Conservation (phyloP, 441 rosid genomes). For the Flueggea neowawraea region DNA sequence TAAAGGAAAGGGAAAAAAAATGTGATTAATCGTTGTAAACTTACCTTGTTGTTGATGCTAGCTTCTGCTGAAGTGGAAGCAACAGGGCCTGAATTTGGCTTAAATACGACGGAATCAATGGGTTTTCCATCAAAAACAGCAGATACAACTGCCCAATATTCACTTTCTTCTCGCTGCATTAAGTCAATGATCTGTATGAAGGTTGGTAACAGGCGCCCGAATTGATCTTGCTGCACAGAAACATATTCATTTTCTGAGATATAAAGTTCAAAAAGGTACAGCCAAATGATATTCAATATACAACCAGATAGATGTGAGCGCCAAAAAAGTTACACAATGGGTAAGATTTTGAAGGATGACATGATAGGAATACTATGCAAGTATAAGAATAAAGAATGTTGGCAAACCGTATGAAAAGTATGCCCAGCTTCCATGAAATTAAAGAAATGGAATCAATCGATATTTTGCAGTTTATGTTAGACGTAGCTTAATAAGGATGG, state of each 20-base stretch:
- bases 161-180: conserved; percentile 59
- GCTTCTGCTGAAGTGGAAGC: conserved; percentile 43
- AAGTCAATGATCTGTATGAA: conserved; percentile 72
- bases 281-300: background rate
- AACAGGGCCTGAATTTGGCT: conserved; percentile 28
- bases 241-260: conserved; percentile 1
- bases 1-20: background rate
- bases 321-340: background rate
- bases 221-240: conserved; percentile 71
- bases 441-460: no score
- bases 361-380: no score
- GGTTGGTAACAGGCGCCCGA: conserved; percentile 61
- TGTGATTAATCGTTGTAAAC: conserved; percentile 9
- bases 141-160: conserved; percentile 58
- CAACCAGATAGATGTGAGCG: no score
- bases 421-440: no score
- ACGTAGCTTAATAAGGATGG: no score
- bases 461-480: no score
- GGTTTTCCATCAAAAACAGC: conserved; percentile 69
- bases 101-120: conserved; percentile 35
- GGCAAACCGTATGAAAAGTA: no score
- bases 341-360: no score
- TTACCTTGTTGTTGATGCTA: conserved; percentile 66
- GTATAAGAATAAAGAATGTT: no score
- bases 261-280: background rate